These are phyloP conservation scores for Ascochyta lentis DNA, from an alignment of 2,329 filamentous ascomycete genomes.

Conservation along the genomic window DNA sequence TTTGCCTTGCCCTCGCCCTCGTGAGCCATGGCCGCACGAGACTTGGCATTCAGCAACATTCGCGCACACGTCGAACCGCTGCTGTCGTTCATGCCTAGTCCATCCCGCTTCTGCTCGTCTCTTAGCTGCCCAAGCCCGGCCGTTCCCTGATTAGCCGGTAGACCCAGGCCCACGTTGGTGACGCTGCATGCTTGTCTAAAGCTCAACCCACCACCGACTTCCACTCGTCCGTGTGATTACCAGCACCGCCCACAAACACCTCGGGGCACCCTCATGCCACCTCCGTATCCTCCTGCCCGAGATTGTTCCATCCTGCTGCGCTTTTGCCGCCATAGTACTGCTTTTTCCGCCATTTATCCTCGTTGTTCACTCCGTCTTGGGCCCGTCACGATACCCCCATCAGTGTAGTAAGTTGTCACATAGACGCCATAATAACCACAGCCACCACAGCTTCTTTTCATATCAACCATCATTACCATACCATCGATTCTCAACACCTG, in stretches of 20 bases:
- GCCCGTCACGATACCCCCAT: slow-evolving; percentile 11
- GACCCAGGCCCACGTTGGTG: slow-evolving; percentile 23
- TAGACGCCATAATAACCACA: slow-evolving; percentile 32
- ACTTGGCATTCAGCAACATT: neutral
- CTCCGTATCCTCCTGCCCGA: slow-evolving; percentile 47
- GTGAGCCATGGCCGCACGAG: slow-evolving; percentile 30
- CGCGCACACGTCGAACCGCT: neutral
- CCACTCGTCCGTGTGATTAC: slow-evolving; percentile 47
- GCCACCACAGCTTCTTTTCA: slow-evolving; percentile 17
- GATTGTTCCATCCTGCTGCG: slow-evolving; percentile 21
- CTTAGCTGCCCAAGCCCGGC: slow-evolving; percentile 17
- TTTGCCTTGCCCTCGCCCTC: slow-evolving; percentile 8
- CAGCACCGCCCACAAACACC: slow-evolving; percentile 38
- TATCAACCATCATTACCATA: neutral
- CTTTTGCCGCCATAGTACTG: slow-evolving; percentile 27
- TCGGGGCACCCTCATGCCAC: slow-evolving; percentile 36
- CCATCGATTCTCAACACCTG: slow-evolving; percentile 12
- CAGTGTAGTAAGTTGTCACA: slow-evolving; percentile 35
- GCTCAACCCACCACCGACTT: slow-evolving; percentile 32
- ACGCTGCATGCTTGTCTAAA: slow-evolving; percentile 29
- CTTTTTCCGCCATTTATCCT: slow-evolving; percentile 38
- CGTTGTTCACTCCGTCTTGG: slow-evolving; percentile 18
- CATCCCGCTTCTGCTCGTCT: neutral
- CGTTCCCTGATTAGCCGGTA: slow-evolving; percentile 40
- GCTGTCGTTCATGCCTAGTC: slow-evolving; percentile 11